A percentile compares a stretch with the other conserved stretches of the same genome.
phyloP scores from a whole-genome alignment of 176 grass and related monocot genomes.

The Cenchrus americanus region DNA sequence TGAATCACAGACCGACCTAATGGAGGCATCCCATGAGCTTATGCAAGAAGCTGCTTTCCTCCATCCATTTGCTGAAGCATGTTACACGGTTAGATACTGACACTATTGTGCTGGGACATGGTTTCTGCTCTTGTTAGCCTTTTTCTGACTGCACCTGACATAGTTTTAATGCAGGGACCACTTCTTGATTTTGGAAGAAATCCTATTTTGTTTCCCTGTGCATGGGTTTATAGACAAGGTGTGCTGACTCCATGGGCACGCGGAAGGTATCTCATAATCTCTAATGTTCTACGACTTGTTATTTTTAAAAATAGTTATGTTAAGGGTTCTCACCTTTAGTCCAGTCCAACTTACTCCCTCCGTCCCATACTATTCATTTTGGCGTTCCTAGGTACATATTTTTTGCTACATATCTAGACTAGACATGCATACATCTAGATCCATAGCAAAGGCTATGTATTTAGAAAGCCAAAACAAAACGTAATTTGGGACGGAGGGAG shows the following conservation, averaged over 20 bases:
- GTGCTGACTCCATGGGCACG: conserved; percentile 87
- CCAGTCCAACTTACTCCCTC: conserved; percentile 2
- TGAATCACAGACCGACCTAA: conserved; percentile 55
- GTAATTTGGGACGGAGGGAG: not conserved
- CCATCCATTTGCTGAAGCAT: conserved; percentile 92
- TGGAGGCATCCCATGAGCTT: conserved; percentile 68
- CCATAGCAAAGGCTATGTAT: too few relatives aligned
- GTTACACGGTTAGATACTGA: conserved; percentile 75
- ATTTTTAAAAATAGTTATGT: not conserved
- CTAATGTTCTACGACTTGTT: conserved; percentile 18
- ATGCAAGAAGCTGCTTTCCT: conserved; percentile 76
- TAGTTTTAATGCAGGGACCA: conserved; percentile 69
- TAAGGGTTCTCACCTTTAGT: not conserved
- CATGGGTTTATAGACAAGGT: conserved; percentile 97
- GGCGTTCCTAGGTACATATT: too few relatives aligned
- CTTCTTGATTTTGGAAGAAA: conserved; percentile 98
- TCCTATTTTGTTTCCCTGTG: conserved; percentile 95
- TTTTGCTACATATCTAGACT: too few relatives aligned
- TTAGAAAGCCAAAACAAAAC: too few relatives aligned
- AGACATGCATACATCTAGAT: too few relatives aligned
- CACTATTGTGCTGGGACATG: conserved; percentile 1
- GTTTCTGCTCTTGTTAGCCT: conserved; percentile 20
- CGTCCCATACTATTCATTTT: too few relatives aligned
- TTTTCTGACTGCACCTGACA: conserved; percentile 39
- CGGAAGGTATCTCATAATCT: conserved; percentile 56